phyloP scores from a whole-genome alignment of 2,329 filamentous ascomycete genomes.

The Sclerotiophoma versabilis region DNA sequence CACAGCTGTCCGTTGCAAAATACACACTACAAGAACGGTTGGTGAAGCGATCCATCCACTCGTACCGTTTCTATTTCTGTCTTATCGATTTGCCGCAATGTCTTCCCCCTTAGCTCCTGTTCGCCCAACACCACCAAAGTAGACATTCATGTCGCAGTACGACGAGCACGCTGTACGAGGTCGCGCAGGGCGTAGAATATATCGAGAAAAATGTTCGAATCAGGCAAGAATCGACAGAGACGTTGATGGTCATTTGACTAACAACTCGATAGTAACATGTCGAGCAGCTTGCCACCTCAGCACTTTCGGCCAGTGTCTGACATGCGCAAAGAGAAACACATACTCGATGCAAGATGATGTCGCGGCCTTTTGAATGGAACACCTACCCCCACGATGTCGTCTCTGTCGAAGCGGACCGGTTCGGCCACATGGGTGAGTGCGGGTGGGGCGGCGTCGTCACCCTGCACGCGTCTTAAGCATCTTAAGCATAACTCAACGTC shows the following conservation, averaged over 20 bases:
- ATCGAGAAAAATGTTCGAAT: neutral
- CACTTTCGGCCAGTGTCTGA: neutral
- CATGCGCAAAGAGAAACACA: neutral
- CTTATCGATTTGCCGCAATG: neutral
- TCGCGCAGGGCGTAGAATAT: neutral
- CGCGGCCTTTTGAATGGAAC: neutral
- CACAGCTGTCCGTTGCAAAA: neutral
- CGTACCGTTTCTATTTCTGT: neutral
- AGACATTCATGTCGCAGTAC: neutral
- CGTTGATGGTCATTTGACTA: too few species aligned
- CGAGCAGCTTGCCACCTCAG: neutral
- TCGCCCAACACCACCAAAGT: neutral
- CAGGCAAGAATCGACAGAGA: too few species aligned
- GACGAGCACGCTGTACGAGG: neutral
- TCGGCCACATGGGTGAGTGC: neutral
- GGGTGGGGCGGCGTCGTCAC: conserved; percentile 15
- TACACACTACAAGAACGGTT: too few species aligned
- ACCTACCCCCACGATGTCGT: neutral
- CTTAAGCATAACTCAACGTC: conserved; percentile 1
- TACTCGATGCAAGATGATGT: neutral
- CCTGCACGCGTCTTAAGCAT: conserved; percentile 10
- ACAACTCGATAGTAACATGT: neutral
- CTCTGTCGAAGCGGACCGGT: neutral
- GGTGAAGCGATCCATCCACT: neutral
- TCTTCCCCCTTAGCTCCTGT: neutral